Evolutionary conservation across 129 eudicot species (phyloP), one percentile per base, ranked within the genome.

Genomic region (Oenanthe sinensis): DNA sequence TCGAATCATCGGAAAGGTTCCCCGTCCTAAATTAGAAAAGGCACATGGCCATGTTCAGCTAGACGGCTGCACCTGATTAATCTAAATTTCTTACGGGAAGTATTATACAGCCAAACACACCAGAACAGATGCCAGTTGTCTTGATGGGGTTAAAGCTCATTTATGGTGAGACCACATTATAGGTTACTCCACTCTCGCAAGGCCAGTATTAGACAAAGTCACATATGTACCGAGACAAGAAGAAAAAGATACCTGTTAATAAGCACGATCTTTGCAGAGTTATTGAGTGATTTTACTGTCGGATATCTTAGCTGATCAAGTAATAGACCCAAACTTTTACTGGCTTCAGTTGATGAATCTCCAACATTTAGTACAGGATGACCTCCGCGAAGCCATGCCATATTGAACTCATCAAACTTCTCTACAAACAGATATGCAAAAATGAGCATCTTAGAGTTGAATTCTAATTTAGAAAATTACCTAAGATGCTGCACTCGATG

Each of bases 331-430:
- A 96, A 71, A 83, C 91, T 90, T 79, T 79, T 82, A 85, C 93
- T 92, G 45, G 99, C 99, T 91, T 96, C 97, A 78, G 82, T 42
- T 62, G 99, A 90, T 80, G 89, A 82, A 82, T 96, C 97, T 77
- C 96, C 91, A 86, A 90, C 89, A 85, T 92, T 90, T 65, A 96
- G 97, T 39, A 90, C n/a, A 22, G 97, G 96, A 86, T 96, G 99
- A 62, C 99, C 99, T 80, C 93, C 92, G 71, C 97, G 97, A 80
- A 96, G 90, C 97, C 99, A 96, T 77, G 99, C 89, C 60, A 96
- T 85, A 81, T 90, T 96, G 82, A 96, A 92, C 60, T 88, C 93
- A 70, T 81, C 92, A 76, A 84, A 54, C 83, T 82, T 85, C 70
- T 81, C 97, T 91, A 75, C 67, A 72, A 63, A 50, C 43, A 81